phyloP scores from a whole-genome alignment of 495 filamentous ascomycete species.

The Trichodelitschia bisporula region DNA sequence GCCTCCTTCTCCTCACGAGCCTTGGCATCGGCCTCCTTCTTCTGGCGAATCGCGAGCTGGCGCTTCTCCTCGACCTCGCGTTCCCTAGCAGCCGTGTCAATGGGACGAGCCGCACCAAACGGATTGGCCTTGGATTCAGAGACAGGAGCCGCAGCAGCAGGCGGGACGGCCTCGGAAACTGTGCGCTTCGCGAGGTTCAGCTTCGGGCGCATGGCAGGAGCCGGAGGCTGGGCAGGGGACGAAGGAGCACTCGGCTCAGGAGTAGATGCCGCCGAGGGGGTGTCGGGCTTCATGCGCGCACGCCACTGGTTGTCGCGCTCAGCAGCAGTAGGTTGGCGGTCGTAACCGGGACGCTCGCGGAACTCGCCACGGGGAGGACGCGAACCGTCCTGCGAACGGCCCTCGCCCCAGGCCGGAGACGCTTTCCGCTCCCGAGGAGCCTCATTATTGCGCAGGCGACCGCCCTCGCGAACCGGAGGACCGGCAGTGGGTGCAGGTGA shows the following conservation, averaged over 20 bases:
- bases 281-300: slow-evolving; percentile 55
- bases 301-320: slow-evolving; percentile 78
- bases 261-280: slow-evolving; percentile 20
- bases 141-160: slow-evolving; percentile 22
- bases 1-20: slow-evolving; percentile 44
- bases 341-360: slow-evolving; percentile 30
- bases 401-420: slow-evolving; percentile 75
- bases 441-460: slow-evolving; percentile 43
- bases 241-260: slow-evolving; percentile 44
- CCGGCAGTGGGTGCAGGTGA: slow-evolving; percentile 32
- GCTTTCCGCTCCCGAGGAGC: slow-evolving; percentile 32
- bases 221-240: slow-evolving; percentile 27
- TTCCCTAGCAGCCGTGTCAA: slow-evolving; percentile 71
- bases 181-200: slow-evolving; percentile 75
- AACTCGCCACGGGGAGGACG: slow-evolving; percentile 65
- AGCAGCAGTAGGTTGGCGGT: slow-evolving; percentile 56
- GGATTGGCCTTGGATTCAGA: slow-evolving; percentile 63
- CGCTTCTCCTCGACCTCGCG: slow-evolving; percentile 76
- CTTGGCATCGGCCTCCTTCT: slow-evolving; percentile 77
- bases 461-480: slow-evolving; percentile 31
- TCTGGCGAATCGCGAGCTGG: slow-evolving; percentile 43
- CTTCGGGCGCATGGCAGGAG: slow-evolving; percentile 39
- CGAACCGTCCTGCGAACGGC: slow-evolving; percentile 39
- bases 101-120: slow-evolving; percentile 75
- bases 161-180: slow-evolving; percentile 41